Evolutionary conservation across 495 filamentous ascomycete genomes (phyloP).

Genomic region (Lichina pygmaea): DNA sequence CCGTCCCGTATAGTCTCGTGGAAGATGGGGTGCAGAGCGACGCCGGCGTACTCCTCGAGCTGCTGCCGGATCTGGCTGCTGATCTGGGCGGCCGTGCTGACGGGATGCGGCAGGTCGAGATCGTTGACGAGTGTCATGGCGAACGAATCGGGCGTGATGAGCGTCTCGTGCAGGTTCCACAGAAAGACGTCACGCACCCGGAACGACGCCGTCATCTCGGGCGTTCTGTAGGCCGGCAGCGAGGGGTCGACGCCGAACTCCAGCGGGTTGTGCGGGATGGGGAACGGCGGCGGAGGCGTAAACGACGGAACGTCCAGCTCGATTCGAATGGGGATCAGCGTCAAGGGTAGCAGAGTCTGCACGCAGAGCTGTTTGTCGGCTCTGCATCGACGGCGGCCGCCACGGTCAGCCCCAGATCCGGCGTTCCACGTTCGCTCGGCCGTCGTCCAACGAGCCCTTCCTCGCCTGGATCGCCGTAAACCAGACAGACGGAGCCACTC

Average conservation of each 20-base stretch:
- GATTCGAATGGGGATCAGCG: constrained; percentile 84
- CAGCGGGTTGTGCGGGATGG: constrained; percentile 30
- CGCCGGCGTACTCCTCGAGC: constrained; percentile 84
- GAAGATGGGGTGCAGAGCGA: constrained; percentile 79
- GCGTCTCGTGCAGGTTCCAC: constrained; percentile 90
- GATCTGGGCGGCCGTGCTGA: constrained; percentile 43
- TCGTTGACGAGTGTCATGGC: constrained; percentile 77
- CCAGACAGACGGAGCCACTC: constrained; percentile 12
- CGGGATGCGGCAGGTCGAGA: constrained; percentile 61
- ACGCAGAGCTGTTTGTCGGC: constrained; percentile 55
- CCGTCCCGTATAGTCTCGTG: constrained; percentile 23
- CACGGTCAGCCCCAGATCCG: neutral
- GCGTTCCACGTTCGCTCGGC: too few relatives aligned
- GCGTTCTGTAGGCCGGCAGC: constrained; percentile 45
- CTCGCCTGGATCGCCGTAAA: neutral
- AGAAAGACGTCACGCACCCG: constrained; percentile 80
- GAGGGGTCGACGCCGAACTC: constrained; percentile 34
- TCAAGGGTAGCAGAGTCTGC: constrained; percentile 64
- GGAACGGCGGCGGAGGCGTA: constrained; percentile 44
- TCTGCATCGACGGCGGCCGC: constrained; percentile 6
- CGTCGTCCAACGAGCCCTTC: neutral
- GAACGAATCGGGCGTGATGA: constrained; percentile 88
- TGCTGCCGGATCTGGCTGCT: constrained; percentile 85
- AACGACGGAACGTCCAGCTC: constrained; percentile 74
- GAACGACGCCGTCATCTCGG: constrained; percentile 54